Evolutionary conservation across 345 rosid genomes (phyloP), one percentile per base, ranked within the genome.

Genomic region (Combretum micranthum): DNA sequence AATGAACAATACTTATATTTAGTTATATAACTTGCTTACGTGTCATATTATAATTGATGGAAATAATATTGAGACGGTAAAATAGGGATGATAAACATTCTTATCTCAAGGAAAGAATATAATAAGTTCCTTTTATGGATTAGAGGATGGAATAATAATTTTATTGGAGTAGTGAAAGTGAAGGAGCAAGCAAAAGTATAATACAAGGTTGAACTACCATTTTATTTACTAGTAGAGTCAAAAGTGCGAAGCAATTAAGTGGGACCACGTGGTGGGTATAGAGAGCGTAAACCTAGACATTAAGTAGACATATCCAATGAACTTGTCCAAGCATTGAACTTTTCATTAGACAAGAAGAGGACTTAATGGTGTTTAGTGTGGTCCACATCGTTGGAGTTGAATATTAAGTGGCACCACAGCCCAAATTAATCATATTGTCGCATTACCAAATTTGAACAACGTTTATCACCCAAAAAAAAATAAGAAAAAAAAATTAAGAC

Each of bases 351-450:
- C 19, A 56, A 42, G 32, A 26, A 49, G 15, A 50, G 44, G 63
- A 45, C 23, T 43, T 44, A 53, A 44, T 57, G 52, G 71, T 56
- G 57, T n/a, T 59, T 59, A 72, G 57, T 50, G 69, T 64, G 68
- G 71, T 76, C 81, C 75, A 63, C 68, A 65, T 60, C 52, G 52
- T 18, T 23, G 23, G 48, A 50, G 52, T 22, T 61, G 56, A 44
- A 32, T 57, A 55, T 23, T 57, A 46, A 15, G 53, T 37, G 63
- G 50, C 64, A 50, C 64, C 64, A 60, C 64, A 15, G 43, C 75
- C 86, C 76, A 73, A 72, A 43, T 39, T 71, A 70, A 80, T 77
- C 60, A 77, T 77, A 68, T 63, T 72, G 75, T 64, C 73, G 65
- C 57, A 60, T 68, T 79, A 59, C 73, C 70, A 72, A 77, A 77